Conservation (phyloP, 1,284 basidiomycete species). For the Trametes sp. region DNA sequence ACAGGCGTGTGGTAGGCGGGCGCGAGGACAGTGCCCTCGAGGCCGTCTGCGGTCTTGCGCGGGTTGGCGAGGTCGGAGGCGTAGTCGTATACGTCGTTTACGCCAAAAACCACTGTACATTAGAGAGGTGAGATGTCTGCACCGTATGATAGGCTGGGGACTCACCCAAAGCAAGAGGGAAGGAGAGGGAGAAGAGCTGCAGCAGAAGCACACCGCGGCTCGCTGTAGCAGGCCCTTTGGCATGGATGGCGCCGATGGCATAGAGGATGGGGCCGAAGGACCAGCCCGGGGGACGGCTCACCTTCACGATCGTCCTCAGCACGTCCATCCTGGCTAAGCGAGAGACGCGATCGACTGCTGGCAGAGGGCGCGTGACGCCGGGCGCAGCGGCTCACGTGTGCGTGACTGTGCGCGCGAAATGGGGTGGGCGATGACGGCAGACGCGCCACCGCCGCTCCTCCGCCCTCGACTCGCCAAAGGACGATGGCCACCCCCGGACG, state of each 20-base stretch:
- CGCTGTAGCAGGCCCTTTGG: not conserved
- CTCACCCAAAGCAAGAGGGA: constrained; percentile 20
- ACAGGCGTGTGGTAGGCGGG: constrained; percentile 14
- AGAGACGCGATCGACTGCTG: not conserved
- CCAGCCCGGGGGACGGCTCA: constrained; percentile 22
- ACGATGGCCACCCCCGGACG: not conserved
- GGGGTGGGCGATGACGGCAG: constrained; percentile 21
- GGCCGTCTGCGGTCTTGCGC: constrained; percentile 22
- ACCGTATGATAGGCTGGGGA: not conserved
- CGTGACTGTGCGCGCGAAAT: constrained; percentile 21
- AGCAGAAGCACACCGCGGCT: not conserved
- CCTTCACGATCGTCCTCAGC: constrained; percentile 14
- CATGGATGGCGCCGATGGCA: constrained; percentile 25
- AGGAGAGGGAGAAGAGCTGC: constrained; percentile 20
- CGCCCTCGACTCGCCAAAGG: constrained; percentile 3
- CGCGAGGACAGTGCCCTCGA: constrained; percentile 27
- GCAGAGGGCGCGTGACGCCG: not conserved
- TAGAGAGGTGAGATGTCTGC: not conserved
- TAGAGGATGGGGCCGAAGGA: constrained; percentile 27
- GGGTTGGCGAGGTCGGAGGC: constrained; percentile 25
- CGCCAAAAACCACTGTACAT: constrained; percentile 24
- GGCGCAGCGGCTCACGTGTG: constrained; percentile 11
- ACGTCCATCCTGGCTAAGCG: constrained; percentile 1
- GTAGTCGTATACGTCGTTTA: constrained; percentile 30
- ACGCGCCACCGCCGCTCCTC: constrained; percentile 23